Base-by-base conservation (phyloP, 306 rosid species). In the Geum urbanum region DNA sequence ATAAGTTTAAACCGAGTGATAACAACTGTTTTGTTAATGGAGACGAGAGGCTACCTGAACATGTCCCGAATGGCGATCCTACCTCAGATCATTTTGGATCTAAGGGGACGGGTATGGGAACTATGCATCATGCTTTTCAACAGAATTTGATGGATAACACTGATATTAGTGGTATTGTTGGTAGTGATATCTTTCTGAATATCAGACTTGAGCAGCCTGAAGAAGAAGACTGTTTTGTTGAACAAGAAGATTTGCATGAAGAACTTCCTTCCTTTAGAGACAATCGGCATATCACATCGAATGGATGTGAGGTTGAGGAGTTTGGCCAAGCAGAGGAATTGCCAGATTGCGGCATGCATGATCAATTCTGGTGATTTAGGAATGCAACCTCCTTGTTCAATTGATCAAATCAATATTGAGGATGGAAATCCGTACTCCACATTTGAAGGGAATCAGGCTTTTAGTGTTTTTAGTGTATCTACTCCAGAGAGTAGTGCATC, bases 391-490 rank as follows among this genome's bases (percentile, higher is more conserved):
- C 71, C 82, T 18, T 67, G 84, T 70, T n/a, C 82, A 61, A 83
- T 85, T 72, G 80, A 68, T 74, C 92, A 74, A 65, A 77, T 77
- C 2, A 74, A 81, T 83, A 47, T n/a, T 56, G 87, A 76, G 14
- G 80, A 82, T 67, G 85, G 80, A 79, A 86, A 76, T 51, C 55
- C 85, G 80, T 81, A 82, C 77, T 77, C 92, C 2, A 84, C 80
- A 40, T 81, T 86, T 73, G 85, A 87, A 69, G 87, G 78, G 74
- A 81, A 77, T 43, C 77, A 69, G 58, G 81, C 67, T 70, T 87
- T 87, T 58, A 80, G 72, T 77, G 86, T 97, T 70, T 87, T 87
- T 58, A 80, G 72, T 77, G 86, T 97, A 74, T 79, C 94, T n/a
- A 76, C 87, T 69, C 80, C 85, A 72, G 91, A 86, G 57, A 80